These are phyloP conservation scores for Chloranthus sessilifolius DNA, from an alignment of 164 flowering plant genomes.

Conservation along the genomic window DNA sequence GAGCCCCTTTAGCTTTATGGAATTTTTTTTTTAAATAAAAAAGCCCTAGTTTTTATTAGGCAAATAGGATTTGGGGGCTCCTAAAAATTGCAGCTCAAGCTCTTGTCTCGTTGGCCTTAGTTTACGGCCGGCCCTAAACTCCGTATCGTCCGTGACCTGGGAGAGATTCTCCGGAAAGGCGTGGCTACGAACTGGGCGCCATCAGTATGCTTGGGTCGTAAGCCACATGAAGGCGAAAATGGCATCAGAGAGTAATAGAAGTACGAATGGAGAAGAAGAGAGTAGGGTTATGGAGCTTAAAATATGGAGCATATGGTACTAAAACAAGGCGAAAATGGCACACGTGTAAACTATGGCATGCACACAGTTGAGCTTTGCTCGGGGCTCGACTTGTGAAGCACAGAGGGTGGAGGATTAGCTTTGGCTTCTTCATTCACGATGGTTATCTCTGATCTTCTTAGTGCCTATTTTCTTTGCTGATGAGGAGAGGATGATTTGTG, in stretches of 20 bases:
- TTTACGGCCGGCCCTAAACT: too few species aligned
- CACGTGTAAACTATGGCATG: constrained; percentile 37
- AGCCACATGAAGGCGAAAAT: constrained; percentile 24
- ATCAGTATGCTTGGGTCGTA: constrained; percentile 12
- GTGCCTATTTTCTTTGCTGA: too few species aligned
- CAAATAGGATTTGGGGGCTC: too few species aligned
- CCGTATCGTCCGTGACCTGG: not conserved
- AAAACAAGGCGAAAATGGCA: constrained; percentile 39
- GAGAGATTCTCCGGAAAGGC: constrained; percentile 20
- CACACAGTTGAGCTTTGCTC: constrained; percentile 36
- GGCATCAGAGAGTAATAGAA: constrained; percentile 13
- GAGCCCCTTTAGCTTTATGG: too few species aligned
- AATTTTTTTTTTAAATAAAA: too few species aligned
- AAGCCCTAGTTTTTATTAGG: too few species aligned
- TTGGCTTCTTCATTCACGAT: too few species aligned
- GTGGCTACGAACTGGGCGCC: constrained; percentile 17
- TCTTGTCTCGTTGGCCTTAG: too few species aligned
- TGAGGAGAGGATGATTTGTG: too few species aligned
- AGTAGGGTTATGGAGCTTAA: constrained; percentile 6
- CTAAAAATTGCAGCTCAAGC: too few species aligned
- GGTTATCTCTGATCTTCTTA: too few species aligned
- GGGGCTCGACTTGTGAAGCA: constrained; percentile 24
- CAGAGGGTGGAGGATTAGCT: too few species aligned
- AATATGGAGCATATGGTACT: constrained; percentile 14
- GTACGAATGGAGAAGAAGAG: constrained; percentile 7